Evolutionary conservation across 2,329 filamentous ascomycete species (phyloP), one percentile per base, ranked within the genome.

Genomic region (Hysterium pulicare): DNA sequence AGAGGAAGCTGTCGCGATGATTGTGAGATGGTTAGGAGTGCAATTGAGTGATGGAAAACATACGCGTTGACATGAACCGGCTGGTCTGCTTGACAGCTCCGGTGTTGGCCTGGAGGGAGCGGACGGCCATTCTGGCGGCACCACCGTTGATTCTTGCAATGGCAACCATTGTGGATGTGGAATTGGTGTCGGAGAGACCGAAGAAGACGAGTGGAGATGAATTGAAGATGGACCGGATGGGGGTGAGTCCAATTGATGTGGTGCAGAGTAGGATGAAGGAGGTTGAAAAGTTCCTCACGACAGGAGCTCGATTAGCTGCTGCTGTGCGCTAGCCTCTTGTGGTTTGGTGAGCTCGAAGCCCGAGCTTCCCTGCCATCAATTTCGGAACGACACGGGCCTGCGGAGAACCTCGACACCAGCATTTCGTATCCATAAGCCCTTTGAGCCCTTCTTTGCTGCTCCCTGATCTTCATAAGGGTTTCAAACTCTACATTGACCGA

Each of bases 91-190:
- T 62, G 61, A 58, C 58, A 59, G 61, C 60, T 9, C 31, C 26
- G n/a, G 26, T n/a, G 26, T 28, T 28, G 54, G 60, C 58, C 60
- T 62, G 59, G 59, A 64, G 54, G 52, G 61, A 62, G 60, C 62
- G 63, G 59, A 59, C 58, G 60, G 61, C 63, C 59, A 66, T 57
- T 50, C 64, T 62, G 61, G 64, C 64, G 43, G 32, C 40, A 52
- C 62, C 62, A 59, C 62, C 62, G 57, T 64, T 62, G 48, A 62
- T 65, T 48, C 62, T 59, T 48, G 64, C 64, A 48, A 67, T 65
- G 55, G 62, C 62, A 65, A 66, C 62, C 62, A 66, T 66, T 53
- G 55, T 66, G 61, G 57, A 48, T 57, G 56, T 59, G 54, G n/a
- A 8, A 15, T 54, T 54, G 55, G 53, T 54, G 50, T 16, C 8